Evolutionary conservation across 1,284 basidiomycete genomes (phyloP), one percentile per base, ranked within the genome.

Genomic region (Leccinum subrobustum): DNA sequence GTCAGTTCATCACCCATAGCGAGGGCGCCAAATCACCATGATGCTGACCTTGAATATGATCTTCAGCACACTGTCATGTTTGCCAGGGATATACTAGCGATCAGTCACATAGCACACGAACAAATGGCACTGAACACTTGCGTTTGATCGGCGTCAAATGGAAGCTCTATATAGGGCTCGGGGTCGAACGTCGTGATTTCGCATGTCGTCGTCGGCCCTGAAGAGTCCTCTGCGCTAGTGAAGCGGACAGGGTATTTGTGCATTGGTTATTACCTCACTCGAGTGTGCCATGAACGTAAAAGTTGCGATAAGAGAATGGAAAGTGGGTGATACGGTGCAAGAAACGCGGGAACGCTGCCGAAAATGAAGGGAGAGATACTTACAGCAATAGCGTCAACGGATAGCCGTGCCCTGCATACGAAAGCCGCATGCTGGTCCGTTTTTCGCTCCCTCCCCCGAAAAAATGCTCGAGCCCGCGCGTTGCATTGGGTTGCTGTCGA

Each of bases 141-240:
- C 88, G 85, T 84, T 60, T 82, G 77, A 11, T 88, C 83, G 47
- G 81, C 80, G 65, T 93, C 86, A 70, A 96, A 95, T 3, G 87
- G 81, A 33, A 96, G 83, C 58, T 95, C 91, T 47, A 94, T 79
- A 60, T 88, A 81, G 20, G 89, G 87, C 65, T 96, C 93, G 2
- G 93, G 85, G 56, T 95, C 92, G 66, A 90, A 92, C 0, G 94
- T 94, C 23, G 86, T 84, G 60, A 98, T 87, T 72, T 96, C 89
- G 74, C 95, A 97, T 16, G 85, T 89, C 6, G 95, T 96, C 0
- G 89, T 93, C 0, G 95, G 95, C 1, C 93, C 94, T 59, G 81
- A 80, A 0, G 85, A 81, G 62, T 94, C 92, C 72, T 96, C 94
- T 25, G 92, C 87, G 56, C 95, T 96, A 64, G 54, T 65, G 39